These are phyloP conservation scores for Ophiostoma australiae DNA, from an alignment of 2,329 filamentous ascomycete genomes.

Conservation along the genomic window DNA sequence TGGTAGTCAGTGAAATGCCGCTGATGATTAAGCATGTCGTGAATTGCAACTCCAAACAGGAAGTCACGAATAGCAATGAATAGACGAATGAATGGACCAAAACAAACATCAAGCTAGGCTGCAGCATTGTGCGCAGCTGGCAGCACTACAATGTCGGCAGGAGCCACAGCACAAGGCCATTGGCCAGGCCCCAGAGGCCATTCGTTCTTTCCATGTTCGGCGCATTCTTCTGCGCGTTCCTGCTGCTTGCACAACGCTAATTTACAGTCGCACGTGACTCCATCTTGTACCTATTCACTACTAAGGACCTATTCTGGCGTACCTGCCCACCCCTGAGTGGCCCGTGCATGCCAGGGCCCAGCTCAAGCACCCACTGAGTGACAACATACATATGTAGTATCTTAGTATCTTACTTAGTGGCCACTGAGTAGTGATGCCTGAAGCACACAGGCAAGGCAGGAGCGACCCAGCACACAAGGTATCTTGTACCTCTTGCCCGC, in stretches of 20 bases:
- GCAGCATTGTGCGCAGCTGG: slow-evolving; percentile 6
- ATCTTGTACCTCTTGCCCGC: neutral
- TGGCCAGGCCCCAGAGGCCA: neutral
- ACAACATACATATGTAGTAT: too few relatives aligned
- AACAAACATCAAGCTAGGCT: slow-evolving; percentile 12
- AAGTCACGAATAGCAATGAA: neutral
- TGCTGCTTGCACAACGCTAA: neutral
- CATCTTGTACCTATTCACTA: slow-evolving; percentile 13
- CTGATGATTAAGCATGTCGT: slow-evolving; percentile 3
- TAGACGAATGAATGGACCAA: neutral
- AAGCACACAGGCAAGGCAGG: slow-evolving; percentile 10
- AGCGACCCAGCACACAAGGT: slow-evolving; percentile 20
- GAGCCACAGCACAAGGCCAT: neutral
- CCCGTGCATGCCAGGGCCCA: slow-evolving; percentile 23
- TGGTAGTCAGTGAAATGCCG: neutral
- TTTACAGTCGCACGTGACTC: slow-evolving; percentile 22
- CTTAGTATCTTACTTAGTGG: too few relatives aligned
- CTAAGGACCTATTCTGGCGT: neutral
- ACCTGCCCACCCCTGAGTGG: slow-evolving; percentile 26
- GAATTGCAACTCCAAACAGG: neutral
- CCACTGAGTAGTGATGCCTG: neutral
- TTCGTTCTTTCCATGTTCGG: slow-evolving; percentile 12
- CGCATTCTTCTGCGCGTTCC: slow-evolving; percentile 15
- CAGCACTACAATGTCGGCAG: slow-evolving; percentile 1
- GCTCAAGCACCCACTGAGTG: neutral